Conservation (phyloP, 1,284 basidiomycete genomes). For the Meripilus lineatus region DNA sequence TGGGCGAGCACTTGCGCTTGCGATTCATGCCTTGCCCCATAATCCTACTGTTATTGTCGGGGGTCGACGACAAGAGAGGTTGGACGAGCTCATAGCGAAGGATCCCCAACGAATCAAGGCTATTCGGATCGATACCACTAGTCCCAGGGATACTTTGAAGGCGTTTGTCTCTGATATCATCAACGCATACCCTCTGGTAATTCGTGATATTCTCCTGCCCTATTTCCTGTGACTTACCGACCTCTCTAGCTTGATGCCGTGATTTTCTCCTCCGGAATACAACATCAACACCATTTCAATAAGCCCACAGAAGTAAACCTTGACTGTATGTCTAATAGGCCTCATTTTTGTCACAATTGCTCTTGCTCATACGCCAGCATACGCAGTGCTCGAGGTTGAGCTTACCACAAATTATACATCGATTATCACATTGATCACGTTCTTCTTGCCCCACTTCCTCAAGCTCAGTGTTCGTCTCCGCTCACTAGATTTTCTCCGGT, state of each 20-base stretch:
- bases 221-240: slow-evolving; percentile 1
- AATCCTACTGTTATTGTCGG: slow-evolving; percentile 50
- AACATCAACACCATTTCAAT: slow-evolving; percentile 46
- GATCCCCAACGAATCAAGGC: slow-evolving; percentile 32
- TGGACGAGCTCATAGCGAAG: slow-evolving; percentile 41
- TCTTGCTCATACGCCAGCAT: not conserved
- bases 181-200: slow-evolving; percentile 44
- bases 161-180: slow-evolving; percentile 35
- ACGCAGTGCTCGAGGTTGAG: slow-evolving; percentile 42
- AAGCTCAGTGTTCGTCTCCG: slow-evolving; percentile 37
- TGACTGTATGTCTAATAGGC: slow-evolving; percentile 30
- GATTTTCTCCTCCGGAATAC: slow-evolving; percentile 48
- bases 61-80: slow-evolving; percentile 48
- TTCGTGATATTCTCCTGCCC: slow-evolving; percentile 13
- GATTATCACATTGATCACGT: slow-evolving; percentile 43
- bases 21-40: slow-evolving; percentile 43
- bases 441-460: slow-evolving; percentile 53
- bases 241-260: slow-evolving; percentile 43
- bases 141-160: slow-evolving; percentile 35
- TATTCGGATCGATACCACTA: slow-evolving; percentile 39
- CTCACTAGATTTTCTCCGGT: not conserved
- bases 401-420: slow-evolving; percentile 54
- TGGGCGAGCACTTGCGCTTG: slow-evolving; percentile 53
- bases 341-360: not conserved
- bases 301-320: slow-evolving; percentile 43